These are phyloP conservation scores for Macrolepiota dolichaula DNA, from an alignment of 768 basidiomycete genomes.

Conservation along the genomic window DNA sequence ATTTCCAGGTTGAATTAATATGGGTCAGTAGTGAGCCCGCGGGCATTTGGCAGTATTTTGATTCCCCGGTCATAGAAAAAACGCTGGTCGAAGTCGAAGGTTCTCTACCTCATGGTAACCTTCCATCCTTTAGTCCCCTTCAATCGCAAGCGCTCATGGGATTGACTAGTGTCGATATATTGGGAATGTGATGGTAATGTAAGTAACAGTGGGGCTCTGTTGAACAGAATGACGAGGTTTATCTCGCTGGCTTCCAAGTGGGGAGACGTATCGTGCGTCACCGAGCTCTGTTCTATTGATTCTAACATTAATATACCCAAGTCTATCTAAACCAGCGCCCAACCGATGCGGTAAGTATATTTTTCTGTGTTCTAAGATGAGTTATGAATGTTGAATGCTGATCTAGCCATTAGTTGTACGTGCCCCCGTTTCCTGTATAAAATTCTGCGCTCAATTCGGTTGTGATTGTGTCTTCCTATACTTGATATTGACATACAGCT, in stretches of 20 bases:
- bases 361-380: neutral
- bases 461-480: neutral
- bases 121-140: neutral
- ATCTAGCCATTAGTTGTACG: constrained; percentile 2
- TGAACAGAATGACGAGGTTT: neutral
- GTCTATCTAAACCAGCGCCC: neutral
- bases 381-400: neutral
- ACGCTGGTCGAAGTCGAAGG: constrained; percentile 21
- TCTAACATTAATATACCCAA: neutral
- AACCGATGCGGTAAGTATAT: neutral
- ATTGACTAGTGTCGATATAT: constrained; percentile 19
- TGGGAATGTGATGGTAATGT: constrained; percentile 19
- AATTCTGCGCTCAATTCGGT: neutral
- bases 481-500: constrained; percentile 4
- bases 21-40: constrained; percentile 14
- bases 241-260: neutral
- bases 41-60: neutral
- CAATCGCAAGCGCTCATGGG: neutral
- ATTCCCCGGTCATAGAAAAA: constrained; percentile 12
- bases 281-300: neutral
- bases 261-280: constrained; percentile 1
- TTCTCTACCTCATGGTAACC: constrained; percentile 20
- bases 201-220: neutral
- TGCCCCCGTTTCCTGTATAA: neutral
- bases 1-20: constrained; percentile 18